These are phyloP conservation scores for Podila horticola DNA, from an alignment of 192 early-diverging fungal species.

Conservation along the genomic window DNA sequence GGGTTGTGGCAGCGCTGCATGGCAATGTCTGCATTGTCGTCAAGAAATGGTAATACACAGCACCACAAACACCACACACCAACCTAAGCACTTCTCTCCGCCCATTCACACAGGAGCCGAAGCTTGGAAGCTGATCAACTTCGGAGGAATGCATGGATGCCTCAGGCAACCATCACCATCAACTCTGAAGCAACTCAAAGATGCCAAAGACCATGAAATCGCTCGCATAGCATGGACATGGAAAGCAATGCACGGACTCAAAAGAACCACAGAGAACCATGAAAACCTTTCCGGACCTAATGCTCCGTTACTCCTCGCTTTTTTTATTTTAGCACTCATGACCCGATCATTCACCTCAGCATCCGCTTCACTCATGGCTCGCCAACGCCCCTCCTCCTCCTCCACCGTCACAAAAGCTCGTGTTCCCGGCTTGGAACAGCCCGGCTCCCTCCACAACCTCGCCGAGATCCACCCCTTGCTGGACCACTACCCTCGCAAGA, in stretches of 20 bases:
- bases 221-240: too few relatives aligned
- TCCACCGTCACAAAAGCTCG: slow-evolving; percentile 12
- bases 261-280: too few relatives aligned
- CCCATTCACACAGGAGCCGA: background rate
- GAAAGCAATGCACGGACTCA: too few relatives aligned
- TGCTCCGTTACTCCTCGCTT: background rate
- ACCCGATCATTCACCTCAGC: slow-evolving; percentile 29
- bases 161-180: too few relatives aligned
- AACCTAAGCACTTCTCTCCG: background rate
- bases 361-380: slow-evolving; percentile 34
- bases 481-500: slow-evolving; percentile 47
- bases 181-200: too few relatives aligned
- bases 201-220: too few relatives aligned
- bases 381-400: slow-evolving; percentile 25
- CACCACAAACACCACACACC: background rate
- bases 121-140: background rate
- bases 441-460: slow-evolving; percentile 32
- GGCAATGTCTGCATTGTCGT: slow-evolving; percentile 21
- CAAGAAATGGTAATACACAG: slow-evolving; percentile 35
- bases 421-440: slow-evolving; percentile 22
- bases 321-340: slow-evolving; percentile 13
- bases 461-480: slow-evolving; percentile 46
- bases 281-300: too few relatives aligned
- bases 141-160: too few relatives aligned
- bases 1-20: slow-evolving; percentile 50